phyloP scores from a whole-genome alignment of 805 yeast genomes.

The Cyberlindnera mycetangii region DNA sequence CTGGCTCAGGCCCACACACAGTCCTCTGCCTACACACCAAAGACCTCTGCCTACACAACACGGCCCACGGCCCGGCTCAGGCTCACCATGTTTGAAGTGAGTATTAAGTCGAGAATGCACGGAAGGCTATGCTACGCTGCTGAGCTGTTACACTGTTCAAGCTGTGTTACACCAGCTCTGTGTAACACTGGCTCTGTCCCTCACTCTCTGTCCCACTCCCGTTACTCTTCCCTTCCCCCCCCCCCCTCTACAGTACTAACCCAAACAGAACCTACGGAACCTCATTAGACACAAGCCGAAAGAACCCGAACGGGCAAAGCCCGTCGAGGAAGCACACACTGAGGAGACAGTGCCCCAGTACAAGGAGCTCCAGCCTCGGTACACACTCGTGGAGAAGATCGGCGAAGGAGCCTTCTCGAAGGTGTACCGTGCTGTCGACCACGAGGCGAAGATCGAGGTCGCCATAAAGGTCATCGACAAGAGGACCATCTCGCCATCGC shows the following conservation, averaged over 20 bases:
- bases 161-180: no score
- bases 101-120: constrained; percentile 7
- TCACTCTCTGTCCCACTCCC: background rate
- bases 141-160: background rate
- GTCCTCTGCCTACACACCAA: no score
- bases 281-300: constrained; percentile 14
- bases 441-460: constrained; percentile 28
- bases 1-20: background rate
- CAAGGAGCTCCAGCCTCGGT: constrained; percentile 29
- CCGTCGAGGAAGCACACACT: background rate
- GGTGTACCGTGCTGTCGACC: constrained; percentile 58
- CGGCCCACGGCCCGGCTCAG: no score
- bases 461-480: constrained; percentile 65
- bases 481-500: constrained; percentile 58
- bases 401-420: constrained; percentile 86
- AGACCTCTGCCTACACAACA: no score
- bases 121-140: background rate
- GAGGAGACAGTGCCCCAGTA: constrained; percentile 13
- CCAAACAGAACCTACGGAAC: constrained; percentile 13
- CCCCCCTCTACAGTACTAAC: constrained; percentile 4
- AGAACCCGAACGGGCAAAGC: background rate
- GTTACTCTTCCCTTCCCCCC: background rate
- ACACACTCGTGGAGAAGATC: constrained; percentile 44
- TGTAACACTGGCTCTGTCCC: no score
- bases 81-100: constrained; percentile 20